Conservation (phyloP, 2,329 filamentous ascomycete species). For the Fusarium torulosum region DNA sequence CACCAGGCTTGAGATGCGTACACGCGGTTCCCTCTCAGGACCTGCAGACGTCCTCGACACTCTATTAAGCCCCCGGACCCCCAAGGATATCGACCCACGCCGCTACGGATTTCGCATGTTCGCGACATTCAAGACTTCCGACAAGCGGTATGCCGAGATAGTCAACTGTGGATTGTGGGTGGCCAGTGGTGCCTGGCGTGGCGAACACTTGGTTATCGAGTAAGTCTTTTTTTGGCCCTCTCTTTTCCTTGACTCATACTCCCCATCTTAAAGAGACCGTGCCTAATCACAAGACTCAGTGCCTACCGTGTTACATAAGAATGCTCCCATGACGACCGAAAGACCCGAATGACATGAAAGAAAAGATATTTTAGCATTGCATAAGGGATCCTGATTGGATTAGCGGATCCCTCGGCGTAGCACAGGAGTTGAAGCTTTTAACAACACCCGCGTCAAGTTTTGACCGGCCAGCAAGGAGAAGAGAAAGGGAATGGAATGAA, state of each 20-base stretch:
- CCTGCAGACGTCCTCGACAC: slow-evolving; percentile 59
- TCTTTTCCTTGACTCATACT: slow-evolving; percentile 4
- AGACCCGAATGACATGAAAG: slow-evolving; percentile 11
- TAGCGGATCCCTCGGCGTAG: slow-evolving; percentile 43
- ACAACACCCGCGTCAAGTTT: slow-evolving; percentile 34
- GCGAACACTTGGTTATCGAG: slow-evolving; percentile 62
- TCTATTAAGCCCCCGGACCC: slow-evolving; percentile 54
- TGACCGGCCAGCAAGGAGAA: slow-evolving; percentile 35
- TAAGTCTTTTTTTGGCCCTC: slow-evolving; percentile 46
- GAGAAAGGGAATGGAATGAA: neutral
- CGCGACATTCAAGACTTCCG: slow-evolving; percentile 63
- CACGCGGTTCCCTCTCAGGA: slow-evolving; percentile 62
- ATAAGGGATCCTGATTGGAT: slow-evolving; percentile 40
- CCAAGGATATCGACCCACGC: slow-evolving; percentile 57
- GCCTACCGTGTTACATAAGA: slow-evolving; percentile 53
- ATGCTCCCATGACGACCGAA: slow-evolving; percentile 9
- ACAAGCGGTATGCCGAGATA: slow-evolving; percentile 62
- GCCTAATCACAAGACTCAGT: slow-evolving; percentile 40
- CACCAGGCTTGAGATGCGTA: slow-evolving; percentile 58
- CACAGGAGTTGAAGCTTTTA: slow-evolving; percentile 33
- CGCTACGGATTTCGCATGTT: slow-evolving; percentile 64
- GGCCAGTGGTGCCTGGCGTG: slow-evolving; percentile 62
- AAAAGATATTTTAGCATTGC: slow-evolving; percentile 39
- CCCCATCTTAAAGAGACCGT: slow-evolving; percentile 8
- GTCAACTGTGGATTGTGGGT: slow-evolving; percentile 65